Evolutionary conservation across 768 basidiomycete species (phyloP), one percentile per base, ranked within the genome.

Genomic region (Myochromella boudieri): DNA sequence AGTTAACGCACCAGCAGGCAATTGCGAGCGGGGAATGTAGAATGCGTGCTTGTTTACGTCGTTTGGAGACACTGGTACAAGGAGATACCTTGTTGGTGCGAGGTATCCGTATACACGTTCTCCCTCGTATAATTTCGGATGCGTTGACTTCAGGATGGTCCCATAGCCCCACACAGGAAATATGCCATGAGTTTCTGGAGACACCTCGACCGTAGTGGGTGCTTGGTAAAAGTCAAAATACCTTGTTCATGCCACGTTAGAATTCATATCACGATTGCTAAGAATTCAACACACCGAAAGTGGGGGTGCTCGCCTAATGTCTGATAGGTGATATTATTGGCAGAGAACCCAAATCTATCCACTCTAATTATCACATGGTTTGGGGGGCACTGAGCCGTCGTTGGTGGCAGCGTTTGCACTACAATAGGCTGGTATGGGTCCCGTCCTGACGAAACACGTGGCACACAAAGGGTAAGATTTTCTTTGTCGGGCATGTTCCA

Each of bases 131-230:
- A 86, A 74, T 42, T 70, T 70, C 2, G 68, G 58, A 57, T 80
- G 76, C 0, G 69, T 69, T 0, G 82, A 85, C 32, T 55, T 59
- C 4, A 77, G 56, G 3, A 87, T 60, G 0, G 77, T 81, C 10
- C 79, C 85, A 49, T 85, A 87, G 7, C 84, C 85, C 85, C 85
- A 87, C 5, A 86, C 85, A 0, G 85, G 85, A 14, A 84, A 74
- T 21, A 87, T 57, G 0, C 84, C 85, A 56, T 86, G 79, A 0
- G 77, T 78, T 44, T 67, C 65, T 4, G 72, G 53, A 3, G 77
- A 77, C 5, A 73, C 68, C 8, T 55, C 56, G 24, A 52, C 46
- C 5, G 66, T 47, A 3, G 69, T 65, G 26, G 83, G 84, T 2
- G 70, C 69, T 8, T 63, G 45, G 52, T 85, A 80, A 46, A 83